Percentiles rank a stretch among this genome's conserved stretches.
Evolutionary conservation across 2,329 filamentous ascomycete species (phyloP).

Genomic region (Sarocladium kiliense): DNA sequence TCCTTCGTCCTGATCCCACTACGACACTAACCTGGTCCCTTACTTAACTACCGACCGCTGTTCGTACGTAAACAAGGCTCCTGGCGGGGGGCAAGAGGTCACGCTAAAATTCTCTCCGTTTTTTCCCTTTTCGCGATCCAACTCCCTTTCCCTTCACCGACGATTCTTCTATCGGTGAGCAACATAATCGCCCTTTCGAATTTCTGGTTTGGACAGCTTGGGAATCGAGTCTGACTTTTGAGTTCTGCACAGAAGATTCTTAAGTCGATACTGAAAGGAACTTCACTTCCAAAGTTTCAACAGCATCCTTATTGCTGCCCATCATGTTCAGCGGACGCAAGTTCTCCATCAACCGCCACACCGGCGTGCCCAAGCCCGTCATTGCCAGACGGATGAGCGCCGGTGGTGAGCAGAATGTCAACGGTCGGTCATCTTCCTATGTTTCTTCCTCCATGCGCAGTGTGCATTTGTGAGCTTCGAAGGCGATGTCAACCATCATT

Average conservation of each 20-base stretch:
- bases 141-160: conserved; percentile 3
- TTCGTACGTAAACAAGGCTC: neutral
- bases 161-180: conserved; percentile 4
- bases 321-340: conserved; percentile 48
- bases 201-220: too few relatives aligned
- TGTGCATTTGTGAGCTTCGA: neutral
- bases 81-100: neutral
- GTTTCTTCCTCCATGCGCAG: neutral
- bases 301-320: neutral
- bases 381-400: conserved; percentile 48
- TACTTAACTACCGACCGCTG: neutral
- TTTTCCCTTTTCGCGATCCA: conserved; percentile 1
- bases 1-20: too few relatives aligned
- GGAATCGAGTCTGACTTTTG: neutral
- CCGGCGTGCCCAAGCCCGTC: conserved; percentile 51
- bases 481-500: neutral
- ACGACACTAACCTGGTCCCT: too few relatives aligned
- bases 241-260: too few relatives aligned
- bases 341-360: conserved; percentile 63
- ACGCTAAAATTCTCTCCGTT: neutral
- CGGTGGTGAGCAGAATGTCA: conserved; percentile 49
- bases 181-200: neutral
- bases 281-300: too few relatives aligned
- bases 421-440: conserved; percentile 38
- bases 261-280: neutral